Base-by-base conservation (phyloP, 1,284 basidiomycete genomes). In the Pseudozyma sp. region DNA sequence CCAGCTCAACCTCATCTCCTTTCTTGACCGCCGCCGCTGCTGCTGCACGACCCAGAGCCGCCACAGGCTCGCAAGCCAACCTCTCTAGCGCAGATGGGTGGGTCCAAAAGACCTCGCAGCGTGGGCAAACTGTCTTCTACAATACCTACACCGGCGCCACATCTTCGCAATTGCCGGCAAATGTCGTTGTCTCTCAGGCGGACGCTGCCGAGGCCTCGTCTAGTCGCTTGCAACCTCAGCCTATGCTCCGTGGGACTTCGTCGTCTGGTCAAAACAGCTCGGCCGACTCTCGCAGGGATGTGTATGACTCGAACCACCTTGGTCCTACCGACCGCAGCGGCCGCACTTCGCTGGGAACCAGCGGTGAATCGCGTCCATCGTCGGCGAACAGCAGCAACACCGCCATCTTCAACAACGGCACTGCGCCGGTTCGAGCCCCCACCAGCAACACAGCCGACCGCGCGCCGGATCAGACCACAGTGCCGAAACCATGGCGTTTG, bases 81-180 rank as follows among this genome's bases (percentile, higher is more conserved):
- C 18, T 45, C 4, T 16, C 31, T 12, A 50, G 67, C 38, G 83
- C 83, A 67, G 86, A 86, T n/a, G 77, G 70, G 11, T 88, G 87
- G 87, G 82, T 87, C 5, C 86, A 86, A 10, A 68, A 77, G 61
- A 65, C 87, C 19, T 86, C 85, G 0, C 76, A 85, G 3, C 83
- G 86, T 47, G 87, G 87, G 3, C 83, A 97, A 92, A 93, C 97
- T 83, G 94, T 91, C 87, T 98, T 97, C 86, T 89, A 93, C 77
- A 98, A 98, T 82, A 92, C 92, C 0, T 89, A 92, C 76, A 97
- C 95, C 2, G 94, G 94, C 40, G 91, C 95, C 82, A 91, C 90
- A 43, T 90, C 93, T 13, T 90, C 90, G 79, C 93, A 97, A 78
- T 87, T 97, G 43, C 95, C 95, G 5, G 16, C 60, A 4, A 57